These are phyloP conservation scores for Dalbergia oliveri DNA, from an alignment of 306 rosid species.

Conservation along the genomic window DNA sequence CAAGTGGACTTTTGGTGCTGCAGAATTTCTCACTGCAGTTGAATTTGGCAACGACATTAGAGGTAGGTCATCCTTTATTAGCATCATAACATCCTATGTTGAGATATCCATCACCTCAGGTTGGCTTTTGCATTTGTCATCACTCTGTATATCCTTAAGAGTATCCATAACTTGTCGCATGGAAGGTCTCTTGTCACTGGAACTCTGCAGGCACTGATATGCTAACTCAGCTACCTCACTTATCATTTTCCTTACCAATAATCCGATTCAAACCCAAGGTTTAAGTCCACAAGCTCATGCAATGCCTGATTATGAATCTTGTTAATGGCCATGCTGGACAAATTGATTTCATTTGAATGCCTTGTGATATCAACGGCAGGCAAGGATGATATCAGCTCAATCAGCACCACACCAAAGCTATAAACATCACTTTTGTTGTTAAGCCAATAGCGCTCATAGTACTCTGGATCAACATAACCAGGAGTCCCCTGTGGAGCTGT, in stretches of 20 bases:
- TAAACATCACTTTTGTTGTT: slow-evolving; percentile 82
- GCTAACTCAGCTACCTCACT: slow-evolving; percentile 82
- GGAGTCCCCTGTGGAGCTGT: slow-evolving; percentile 98
- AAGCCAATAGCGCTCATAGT: slow-evolving; percentile 80
- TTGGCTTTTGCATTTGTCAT: slow-evolving; percentile 46
- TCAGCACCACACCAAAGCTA: slow-evolving; percentile 87
- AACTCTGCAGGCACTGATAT: slow-evolving; percentile 75
- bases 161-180: slow-evolving; percentile 52
- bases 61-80: slow-evolving; percentile 58
- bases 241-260: slow-evolving; percentile 54
- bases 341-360: slow-evolving; percentile 81
- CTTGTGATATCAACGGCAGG: slow-evolving; percentile 94
- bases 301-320: slow-evolving; percentile 68
- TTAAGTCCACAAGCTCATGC: slow-evolving; percentile 73
- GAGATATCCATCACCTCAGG: slow-evolving; percentile 62
- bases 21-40: slow-evolving; percentile 48
- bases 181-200: slow-evolving; percentile 73
- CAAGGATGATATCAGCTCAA: slow-evolving; percentile 82
- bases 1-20: slow-evolving; percentile 71
- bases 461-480: slow-evolving; percentile 91
- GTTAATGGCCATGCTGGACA: slow-evolving; percentile 81
- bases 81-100: slow-evolving; percentile 54
- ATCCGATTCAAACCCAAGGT: slow-evolving; percentile 74
- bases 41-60: slow-evolving; percentile 67
- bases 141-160: slow-evolving; percentile 60